Evolutionary conservation across 2,329 filamentous ascomycete genomes (phyloP).

Genomic region (Elsinoe necatrix): DNA sequence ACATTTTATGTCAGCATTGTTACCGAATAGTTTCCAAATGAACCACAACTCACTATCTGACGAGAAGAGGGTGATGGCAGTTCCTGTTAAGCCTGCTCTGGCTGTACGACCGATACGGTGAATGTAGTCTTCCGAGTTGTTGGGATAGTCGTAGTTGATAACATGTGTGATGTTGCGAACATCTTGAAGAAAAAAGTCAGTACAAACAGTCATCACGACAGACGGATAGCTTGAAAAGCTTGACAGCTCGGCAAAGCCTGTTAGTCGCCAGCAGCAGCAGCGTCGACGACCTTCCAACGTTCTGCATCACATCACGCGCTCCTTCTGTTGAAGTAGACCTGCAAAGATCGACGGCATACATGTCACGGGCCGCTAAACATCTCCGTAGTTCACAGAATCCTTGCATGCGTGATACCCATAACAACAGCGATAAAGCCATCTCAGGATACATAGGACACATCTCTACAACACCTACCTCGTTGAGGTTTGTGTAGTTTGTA

Average conservation of each 20-base stretch:
- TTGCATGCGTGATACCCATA: conserved; percentile 48
- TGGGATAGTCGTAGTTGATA: conserved; percentile 99
- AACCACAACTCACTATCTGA: conserved; percentile 77
- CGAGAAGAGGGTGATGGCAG: conserved; percentile 96
- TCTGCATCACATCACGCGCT: conserved; percentile 12
- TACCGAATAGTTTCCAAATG: conserved; percentile 13
- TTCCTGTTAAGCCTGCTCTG: conserved; percentile 78
- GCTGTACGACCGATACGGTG: conserved; percentile 61
- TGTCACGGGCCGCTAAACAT: conserved; percentile 42
- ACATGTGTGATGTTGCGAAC: conserved; percentile 99
- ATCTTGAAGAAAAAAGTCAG: conserved; percentile 73
- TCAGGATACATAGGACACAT: conserved; percentile 9
- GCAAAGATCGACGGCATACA: conserved; percentile 19
- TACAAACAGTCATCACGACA: conserved; percentile 33
- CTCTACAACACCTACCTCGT: conserved; percentile 16
- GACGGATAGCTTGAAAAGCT: conserved; percentile 20
- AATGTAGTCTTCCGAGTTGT: conserved; percentile 69
- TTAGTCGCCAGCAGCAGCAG: conserved; percentile 3
- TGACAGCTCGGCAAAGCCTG: conserved; percentile 1
- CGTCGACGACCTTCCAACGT: conserved; percentile 5
- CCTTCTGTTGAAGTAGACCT: conserved; percentile 14
- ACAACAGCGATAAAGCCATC: conserved; percentile 6
- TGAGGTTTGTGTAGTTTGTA: conserved; percentile 14
- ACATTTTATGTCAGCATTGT: conserved; percentile 21
- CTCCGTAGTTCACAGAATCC: conserved; percentile 54